Evolutionary conservation across 495 filamentous ascomycete species (phyloP).

Genomic region (Aspergillus ostianus): DNA sequence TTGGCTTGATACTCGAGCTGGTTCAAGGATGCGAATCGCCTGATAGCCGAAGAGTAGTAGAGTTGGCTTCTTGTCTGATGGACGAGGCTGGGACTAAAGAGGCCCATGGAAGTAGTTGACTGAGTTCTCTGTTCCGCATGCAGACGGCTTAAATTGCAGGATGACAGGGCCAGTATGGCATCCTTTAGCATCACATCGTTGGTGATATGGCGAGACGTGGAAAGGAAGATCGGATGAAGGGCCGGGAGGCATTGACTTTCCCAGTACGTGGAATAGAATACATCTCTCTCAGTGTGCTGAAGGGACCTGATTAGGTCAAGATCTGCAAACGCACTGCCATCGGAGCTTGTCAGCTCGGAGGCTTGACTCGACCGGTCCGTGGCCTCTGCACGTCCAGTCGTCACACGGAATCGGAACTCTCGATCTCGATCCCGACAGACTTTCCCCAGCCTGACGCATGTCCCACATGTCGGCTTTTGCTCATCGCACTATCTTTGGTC

Average conservation of each 20-base stretch:
- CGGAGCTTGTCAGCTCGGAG: too few species aligned
- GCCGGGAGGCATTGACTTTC: conserved; percentile 26
- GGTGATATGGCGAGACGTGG: background rate
- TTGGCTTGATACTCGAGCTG: conserved; percentile 9
- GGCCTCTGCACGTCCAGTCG: conserved; percentile 1
- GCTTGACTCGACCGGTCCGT: too few species aligned
- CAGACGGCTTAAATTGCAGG: conserved; percentile 28
- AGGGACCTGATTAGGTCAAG: conserved; percentile 20
- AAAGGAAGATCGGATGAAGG: conserved; percentile 22
- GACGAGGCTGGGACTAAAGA: conserved; percentile 17
- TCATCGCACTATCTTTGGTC: background rate
- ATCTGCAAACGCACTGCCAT: background rate
- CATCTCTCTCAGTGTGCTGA: conserved; percentile 25
- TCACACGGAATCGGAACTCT: conserved; percentile 28
- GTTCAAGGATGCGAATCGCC: conserved; percentile 12
- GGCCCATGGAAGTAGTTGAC: conserved; percentile 9
- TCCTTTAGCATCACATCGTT: conserved; percentile 16
- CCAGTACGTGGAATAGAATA: conserved; percentile 31
- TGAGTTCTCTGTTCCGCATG: conserved; percentile 15
- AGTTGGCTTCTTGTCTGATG: conserved; percentile 29
- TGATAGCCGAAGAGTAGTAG: conserved; percentile 29
- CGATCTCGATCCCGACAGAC: conserved; percentile 31
- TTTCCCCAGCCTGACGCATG: conserved; percentile 35
- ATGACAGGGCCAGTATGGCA: conserved; percentile 26
- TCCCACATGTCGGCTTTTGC: conserved; percentile 32